Evolutionary conservation across 148 eudicot species (phyloP).

Genomic region (Drosera capensis): DNA sequence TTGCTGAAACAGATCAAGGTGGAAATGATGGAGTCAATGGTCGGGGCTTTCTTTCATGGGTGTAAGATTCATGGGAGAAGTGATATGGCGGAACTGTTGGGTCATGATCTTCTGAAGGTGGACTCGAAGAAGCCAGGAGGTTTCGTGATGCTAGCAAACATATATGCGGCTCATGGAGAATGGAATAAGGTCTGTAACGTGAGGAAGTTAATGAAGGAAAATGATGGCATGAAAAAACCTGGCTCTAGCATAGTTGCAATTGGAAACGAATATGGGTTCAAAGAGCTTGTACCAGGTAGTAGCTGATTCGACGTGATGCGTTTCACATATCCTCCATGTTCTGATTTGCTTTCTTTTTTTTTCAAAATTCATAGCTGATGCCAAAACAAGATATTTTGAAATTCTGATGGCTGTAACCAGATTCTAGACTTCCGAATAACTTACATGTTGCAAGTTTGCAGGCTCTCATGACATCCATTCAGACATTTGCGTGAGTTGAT

Average conservation of each 20-base stretch:
- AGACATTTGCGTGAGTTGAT: too few relatives aligned
- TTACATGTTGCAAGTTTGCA: too few relatives aligned
- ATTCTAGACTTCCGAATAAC: too few relatives aligned
- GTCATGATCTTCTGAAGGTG: conserved; percentile 11
- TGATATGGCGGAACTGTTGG: conserved; percentile 41
- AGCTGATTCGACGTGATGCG: too few relatives aligned
- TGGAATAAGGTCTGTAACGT: conserved; percentile 45
- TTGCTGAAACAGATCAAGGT: conserved; percentile 21
- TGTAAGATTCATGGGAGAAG: conserved; percentile 45
- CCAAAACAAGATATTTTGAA: too few relatives aligned
- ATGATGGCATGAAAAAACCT: conserved; percentile 24
- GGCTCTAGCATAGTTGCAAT: conserved; percentile 24
- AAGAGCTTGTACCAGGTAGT: too few relatives aligned
- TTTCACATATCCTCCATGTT: too few relatives aligned
- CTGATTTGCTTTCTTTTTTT: too few relatives aligned
- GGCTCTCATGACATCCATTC: too few relatives aligned
- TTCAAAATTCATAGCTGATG: too few relatives aligned
- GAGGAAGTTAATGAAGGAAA: conserved; percentile 39
- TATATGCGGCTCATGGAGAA: conserved; percentile 40
- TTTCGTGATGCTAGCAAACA: conserved; percentile 44
- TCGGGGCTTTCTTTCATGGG: conserved; percentile 54
- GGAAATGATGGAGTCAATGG: conserved; percentile 21
- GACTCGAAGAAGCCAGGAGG: conserved; percentile 32
- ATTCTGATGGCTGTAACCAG: too few relatives aligned
- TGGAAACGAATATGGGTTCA: too few relatives aligned